Conservation (phyloP, 2,329 filamentous ascomycete genomes). For the Paecilomyces dactylethromorphus region DNA sequence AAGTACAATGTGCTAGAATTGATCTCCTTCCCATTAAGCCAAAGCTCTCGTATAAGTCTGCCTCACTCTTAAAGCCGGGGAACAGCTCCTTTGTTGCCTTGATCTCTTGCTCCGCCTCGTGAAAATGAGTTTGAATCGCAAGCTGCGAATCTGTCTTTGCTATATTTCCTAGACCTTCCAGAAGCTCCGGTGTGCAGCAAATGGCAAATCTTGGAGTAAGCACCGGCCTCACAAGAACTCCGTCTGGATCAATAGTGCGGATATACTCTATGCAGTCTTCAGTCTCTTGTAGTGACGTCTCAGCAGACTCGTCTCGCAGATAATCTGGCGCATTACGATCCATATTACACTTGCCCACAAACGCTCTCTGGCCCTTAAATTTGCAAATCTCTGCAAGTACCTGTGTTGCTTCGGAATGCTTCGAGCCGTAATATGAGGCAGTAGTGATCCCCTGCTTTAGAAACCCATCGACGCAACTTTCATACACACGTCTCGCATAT, state of each 20-base stretch:
- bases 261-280: slow-evolving; percentile 32
- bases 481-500: no score
- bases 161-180: slow-evolving; percentile 49
- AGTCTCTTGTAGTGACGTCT: slow-evolving; percentile 15
- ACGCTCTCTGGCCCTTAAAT: slow-evolving; percentile 47
- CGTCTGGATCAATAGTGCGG: slow-evolving; percentile 12
- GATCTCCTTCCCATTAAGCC: slow-evolving; percentile 46
- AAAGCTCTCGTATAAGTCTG: slow-evolving; percentile 52
- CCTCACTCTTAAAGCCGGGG: slow-evolving; percentile 48
- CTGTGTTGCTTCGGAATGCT: no score
- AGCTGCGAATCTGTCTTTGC: slow-evolving; percentile 38
- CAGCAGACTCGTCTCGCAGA: slow-evolving; percentile 9
- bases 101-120: slow-evolving; percentile 55
- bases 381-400: no score
- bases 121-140: slow-evolving; percentile 57
- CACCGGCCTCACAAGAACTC: slow-evolving; percentile 39
- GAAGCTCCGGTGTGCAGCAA: slow-evolving; percentile 47
- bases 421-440: no score
- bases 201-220: slow-evolving; percentile 54
- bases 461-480: no score
- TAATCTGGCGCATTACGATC: slow-evolving; percentile 39
- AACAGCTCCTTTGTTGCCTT: slow-evolving; percentile 46
- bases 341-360: slow-evolving; percentile 60
- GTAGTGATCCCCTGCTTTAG: no score
- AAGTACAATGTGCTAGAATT: slow-evolving; percentile 59